These are phyloP conservation scores for Barbatosphaeria neglecta DNA, from an alignment of 495 filamentous ascomycete species.

Conservation along the genomic window DNA sequence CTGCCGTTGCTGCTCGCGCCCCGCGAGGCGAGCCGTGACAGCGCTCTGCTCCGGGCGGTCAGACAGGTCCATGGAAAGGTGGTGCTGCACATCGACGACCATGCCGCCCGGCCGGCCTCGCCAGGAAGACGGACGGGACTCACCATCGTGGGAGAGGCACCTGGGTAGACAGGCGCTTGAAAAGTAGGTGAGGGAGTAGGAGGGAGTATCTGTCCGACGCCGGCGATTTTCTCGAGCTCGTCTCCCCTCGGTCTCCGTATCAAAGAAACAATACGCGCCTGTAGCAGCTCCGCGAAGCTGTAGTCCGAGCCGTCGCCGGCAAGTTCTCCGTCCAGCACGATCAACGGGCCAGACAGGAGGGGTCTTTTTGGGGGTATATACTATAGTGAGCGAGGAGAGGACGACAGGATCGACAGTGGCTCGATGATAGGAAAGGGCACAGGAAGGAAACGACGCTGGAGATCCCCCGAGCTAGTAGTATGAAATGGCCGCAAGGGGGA, in stretches of 20 bases:
- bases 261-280: slow-evolving; percentile 8
- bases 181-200: too few species aligned
- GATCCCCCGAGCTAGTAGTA: slow-evolving; percentile 8
- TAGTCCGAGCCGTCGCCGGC: slow-evolving; percentile 24
- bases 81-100: background rate
- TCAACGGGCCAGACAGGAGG: slow-evolving; percentile 13
- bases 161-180: too few species aligned
- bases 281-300: slow-evolving; percentile 8
- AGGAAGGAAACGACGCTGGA: slow-evolving; percentile 5
- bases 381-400: background rate
- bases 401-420: too few species aligned
- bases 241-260: background rate
- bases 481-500: slow-evolving; percentile 17
- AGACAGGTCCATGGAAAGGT: background rate
- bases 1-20: slow-evolving; percentile 1
- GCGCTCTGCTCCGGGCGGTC: background rate
- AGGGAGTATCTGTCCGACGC: too few species aligned
- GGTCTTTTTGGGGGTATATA: slow-evolving; percentile 1
- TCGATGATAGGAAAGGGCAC: slow-evolving; percentile 5
- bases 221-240: too few species aligned
- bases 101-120: too few species aligned
- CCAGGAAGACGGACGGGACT: too few species aligned
- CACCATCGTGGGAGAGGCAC: too few species aligned
- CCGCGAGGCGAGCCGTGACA: slow-evolving; percentile 2
- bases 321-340: slow-evolving; percentile 14